Evolutionary conservation across 108 stramenopile genomes (phyloP), one percentile per base, ranked within the genome.

Genomic region (Nitzschia sp.): DNA sequence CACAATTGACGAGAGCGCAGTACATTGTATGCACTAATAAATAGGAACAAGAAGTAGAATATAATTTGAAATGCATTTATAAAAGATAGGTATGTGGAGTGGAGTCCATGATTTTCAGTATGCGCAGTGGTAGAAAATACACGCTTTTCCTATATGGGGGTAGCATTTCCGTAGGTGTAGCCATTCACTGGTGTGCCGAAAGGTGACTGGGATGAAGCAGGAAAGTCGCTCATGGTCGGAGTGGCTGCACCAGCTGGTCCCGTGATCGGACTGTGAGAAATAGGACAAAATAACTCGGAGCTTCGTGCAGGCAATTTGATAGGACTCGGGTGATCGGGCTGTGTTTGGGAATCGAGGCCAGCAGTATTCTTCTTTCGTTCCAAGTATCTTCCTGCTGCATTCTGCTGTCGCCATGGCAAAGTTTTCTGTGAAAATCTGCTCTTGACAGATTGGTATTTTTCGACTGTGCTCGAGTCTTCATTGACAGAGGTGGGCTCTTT

Each of bases 331-430:
- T 5, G 19, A n/a, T 50, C 48, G 5, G 4, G 4, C 4, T 4
- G 19, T n/a, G 21, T 16, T 21, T 50, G 16, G 9, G 38, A 41
- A 5, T 4, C 19, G 21, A 22, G 4, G 19, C 16, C 13, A 16
- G 19, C 19, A 4, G 48, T 50, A n/a, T 50, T 8, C 9, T 27
- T 36, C n/a, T 61, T 61, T 1, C 60, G 60, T 31, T 61, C 60
- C 3, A 61, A 34, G 23, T 61, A 61, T 34, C 36, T 19, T 1
- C 16, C 38, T 22, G 60, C 60, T 0, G 60, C 60, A 25, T 45
- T 61, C 26, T 61, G n/a, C 22, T 61, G 38, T 25, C 60, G n/a
- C 60, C 60, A 61, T 22, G 60, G 60, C 21, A 61, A 2, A 26
- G 60, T 27, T 11, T 61, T 61, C 26, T 61, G 35, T 2, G 60